Evolutionary conservation across 106 monocot genomes (phyloP), one percentile per base, ranked within the genome.

Genomic region (Phalaenopsis aphrodite): DNA sequence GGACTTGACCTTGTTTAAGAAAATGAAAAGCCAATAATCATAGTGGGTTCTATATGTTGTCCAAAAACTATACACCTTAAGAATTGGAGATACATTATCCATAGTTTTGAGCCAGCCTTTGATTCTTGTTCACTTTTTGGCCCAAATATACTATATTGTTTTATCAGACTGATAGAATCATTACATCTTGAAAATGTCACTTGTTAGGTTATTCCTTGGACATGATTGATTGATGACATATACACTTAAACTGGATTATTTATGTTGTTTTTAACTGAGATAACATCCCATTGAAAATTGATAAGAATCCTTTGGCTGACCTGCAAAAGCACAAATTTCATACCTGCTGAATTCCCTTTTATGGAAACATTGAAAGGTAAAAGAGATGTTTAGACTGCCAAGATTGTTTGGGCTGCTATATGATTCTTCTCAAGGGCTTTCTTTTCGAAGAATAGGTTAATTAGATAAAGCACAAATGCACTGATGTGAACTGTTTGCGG

Each of bases 251-350:
- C 23, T 23, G 9, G 5, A 65, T 21, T 24, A 65, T 21, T 65
- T 21, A 23, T 23, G 5, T 10, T 65, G 6, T 24, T 65, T 24
- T 23, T 23, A 24, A 23, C 64, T 64, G 64, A n/a, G n/a, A 23
- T 64, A 65, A 65, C 64, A 2, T 65, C 64, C 64, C 64, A 65
- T 65, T 10, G 64, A n/a, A 65, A 65, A 65, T 65, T 65, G 23
- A 24, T 2, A 65, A 23, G 64, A 23, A 65, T 23, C 64, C 24
- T 65, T 65, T 8, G 4, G 1, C 6, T 65, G 8, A 65, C 64
- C 10, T 8, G 64, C 24, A 65, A 65, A 65, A 65, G 24, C n/a
- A 24, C n/a, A 61, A n/a, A 21, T 21, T 30, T 23, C 23, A 21
- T n/a, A 1, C 24, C 23, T 64, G n/a, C 24, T 64, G 64, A 64